A percentile compares a stretch with the other conserved stretches of the same genome.
Conservation (phyloP, 192 early-diverging fungal genomes). For the Coemansia sp. region DNA sequence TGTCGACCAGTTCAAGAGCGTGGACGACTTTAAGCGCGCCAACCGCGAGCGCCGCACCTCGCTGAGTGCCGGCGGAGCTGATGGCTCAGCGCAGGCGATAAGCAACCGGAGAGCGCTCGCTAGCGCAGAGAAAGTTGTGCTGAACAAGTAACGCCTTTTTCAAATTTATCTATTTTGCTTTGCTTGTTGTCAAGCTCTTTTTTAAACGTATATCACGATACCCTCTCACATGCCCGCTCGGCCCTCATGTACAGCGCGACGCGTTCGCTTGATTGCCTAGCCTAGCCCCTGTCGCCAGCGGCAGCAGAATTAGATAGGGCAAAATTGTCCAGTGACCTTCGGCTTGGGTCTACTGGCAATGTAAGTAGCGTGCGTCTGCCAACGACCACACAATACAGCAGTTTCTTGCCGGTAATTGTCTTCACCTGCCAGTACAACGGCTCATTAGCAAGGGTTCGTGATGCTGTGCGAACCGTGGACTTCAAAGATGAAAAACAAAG, state of each 20-base stretch:
- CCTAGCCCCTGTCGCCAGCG: too few relatives aligned
- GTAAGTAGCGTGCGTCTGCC: background rate
- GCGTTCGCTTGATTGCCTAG: background rate
- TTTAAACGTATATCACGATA: background rate
- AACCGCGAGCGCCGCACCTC: constrained; percentile 45
- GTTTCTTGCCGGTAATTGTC: too few relatives aligned
- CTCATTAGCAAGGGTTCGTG: background rate
- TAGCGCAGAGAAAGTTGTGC: constrained; percentile 30
- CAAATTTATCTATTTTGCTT: background rate
- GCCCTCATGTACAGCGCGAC: background rate
- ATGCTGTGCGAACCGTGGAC: background rate
- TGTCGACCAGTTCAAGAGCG: constrained; percentile 65
- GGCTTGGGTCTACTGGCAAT: background rate
- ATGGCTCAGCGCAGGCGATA: constrained; percentile 19
- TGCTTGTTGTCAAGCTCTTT: background rate
- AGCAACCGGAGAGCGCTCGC: constrained; percentile 43
- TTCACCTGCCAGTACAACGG: background rate
- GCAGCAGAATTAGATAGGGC: too few relatives aligned
- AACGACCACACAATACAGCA: background rate
- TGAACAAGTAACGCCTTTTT: background rate
- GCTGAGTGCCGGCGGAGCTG: constrained; percentile 9
- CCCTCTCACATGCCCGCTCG: too few relatives aligned
- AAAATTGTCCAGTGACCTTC: background rate
- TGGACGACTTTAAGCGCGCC: constrained; percentile 59
- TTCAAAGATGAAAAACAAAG: background rate